phyloP scores from a whole-genome alignment of 2,329 filamentous ascomycete genomes.

The Aspergillus sp. region DNA sequence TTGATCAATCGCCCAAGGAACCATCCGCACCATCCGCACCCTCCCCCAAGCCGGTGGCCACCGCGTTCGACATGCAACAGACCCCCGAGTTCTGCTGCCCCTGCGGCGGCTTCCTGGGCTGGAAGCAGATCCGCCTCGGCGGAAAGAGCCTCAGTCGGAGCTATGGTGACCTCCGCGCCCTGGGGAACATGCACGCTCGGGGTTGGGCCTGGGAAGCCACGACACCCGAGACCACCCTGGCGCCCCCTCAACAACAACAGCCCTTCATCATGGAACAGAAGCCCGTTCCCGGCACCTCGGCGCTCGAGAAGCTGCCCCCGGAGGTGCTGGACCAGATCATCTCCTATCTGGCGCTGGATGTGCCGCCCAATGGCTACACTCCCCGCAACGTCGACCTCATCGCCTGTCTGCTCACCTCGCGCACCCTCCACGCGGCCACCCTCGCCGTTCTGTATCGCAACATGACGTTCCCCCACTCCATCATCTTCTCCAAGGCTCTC shows the following conservation, averaged over 20 bases:
- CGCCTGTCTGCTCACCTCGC: conserved; percentile 73
- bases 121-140: conserved; percentile 46
- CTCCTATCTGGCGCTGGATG: conserved; percentile 69
- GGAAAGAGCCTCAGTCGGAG: conserved; percentile 45
- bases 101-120: conserved; percentile 45
- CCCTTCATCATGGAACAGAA: conserved; percentile 15
- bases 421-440: conserved; percentile 69
- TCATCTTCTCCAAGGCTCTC: conserved; percentile 79
- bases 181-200: conserved; percentile 35
- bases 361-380: conserved; percentile 71
- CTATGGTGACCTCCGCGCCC: conserved; percentile 41
- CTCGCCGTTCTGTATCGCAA: conserved; percentile 73
- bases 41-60: conserved; percentile 14
- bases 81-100: conserved; percentile 46
- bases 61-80: conserved; percentile 32
- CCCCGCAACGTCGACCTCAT: conserved; percentile 77
- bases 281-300: conserved; percentile 40
- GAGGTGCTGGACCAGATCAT: conserved; percentile 77
- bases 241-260: conserved; percentile 18
- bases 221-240: conserved; percentile 15
- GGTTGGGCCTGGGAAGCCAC: conserved; percentile 45
- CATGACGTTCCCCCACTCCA: conserved; percentile 79
- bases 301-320: conserved; percentile 66
- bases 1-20: conserved; percentile 27
- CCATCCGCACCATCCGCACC: neutral